These are phyloP conservation scores for Gleditsia sinensis DNA, from an alignment of 306 rosid genomes.

Conservation along the genomic window DNA sequence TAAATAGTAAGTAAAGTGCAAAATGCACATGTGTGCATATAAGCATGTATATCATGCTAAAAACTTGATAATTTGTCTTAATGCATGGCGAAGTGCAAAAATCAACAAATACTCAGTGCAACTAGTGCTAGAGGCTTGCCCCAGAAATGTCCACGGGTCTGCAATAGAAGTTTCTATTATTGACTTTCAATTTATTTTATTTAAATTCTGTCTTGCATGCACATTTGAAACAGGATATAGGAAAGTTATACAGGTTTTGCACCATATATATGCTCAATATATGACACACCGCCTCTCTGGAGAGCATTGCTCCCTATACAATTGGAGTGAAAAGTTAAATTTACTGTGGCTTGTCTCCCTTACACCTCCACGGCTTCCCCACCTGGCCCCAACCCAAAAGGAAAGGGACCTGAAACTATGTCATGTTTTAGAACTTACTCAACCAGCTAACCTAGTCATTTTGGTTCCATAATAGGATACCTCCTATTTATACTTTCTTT, in stretches of 20 bases:
- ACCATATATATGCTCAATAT: slow-evolving; percentile 12
- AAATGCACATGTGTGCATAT: slow-evolving; percentile 13
- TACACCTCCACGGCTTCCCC: slow-evolving; percentile 1
- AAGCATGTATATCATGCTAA: slow-evolving; percentile 9
- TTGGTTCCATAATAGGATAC: slow-evolving; percentile 12
- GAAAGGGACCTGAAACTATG: slow-evolving; percentile 10
- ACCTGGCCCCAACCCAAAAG: slow-evolving; percentile 20
- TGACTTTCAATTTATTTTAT: neutral
- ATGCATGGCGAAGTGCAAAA: slow-evolving; percentile 13
- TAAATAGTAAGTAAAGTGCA: neutral
- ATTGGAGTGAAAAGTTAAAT: neutral
- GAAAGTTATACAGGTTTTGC: slow-evolving; percentile 1
- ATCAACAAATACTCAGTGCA: slow-evolving; percentile 5
- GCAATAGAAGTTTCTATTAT: neutral
- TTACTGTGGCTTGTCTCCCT: slow-evolving; percentile 14
- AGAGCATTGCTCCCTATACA: neutral
- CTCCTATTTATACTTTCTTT: neutral
- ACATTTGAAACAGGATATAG: slow-evolving; percentile 1
- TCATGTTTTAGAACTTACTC: slow-evolving; percentile 12
- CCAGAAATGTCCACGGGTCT: slow-evolving; percentile 9
- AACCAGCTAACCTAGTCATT: slow-evolving; percentile 2
- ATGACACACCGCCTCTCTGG: neutral
- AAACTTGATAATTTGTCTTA: neutral
- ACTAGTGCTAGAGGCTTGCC: neutral
- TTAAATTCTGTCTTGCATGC: slow-evolving; percentile 6